These are phyloP conservation scores for Amauroascus verrucosus DNA, from an alignment of 2,329 filamentous ascomycete genomes.

Conservation along the genomic window DNA sequence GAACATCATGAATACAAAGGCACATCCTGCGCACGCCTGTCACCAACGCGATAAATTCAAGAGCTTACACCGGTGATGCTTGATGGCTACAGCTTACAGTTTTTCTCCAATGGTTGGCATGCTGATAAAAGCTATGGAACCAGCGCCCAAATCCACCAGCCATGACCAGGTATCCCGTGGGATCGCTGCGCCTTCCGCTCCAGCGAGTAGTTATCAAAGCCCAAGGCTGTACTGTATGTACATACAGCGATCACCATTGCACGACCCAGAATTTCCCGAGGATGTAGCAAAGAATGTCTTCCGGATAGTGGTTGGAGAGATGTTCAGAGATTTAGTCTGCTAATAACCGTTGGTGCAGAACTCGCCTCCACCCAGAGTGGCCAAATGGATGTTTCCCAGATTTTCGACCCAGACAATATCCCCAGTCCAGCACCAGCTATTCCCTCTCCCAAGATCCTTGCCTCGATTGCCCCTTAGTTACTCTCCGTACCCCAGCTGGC, in stretches of 20 bases:
- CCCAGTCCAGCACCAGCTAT: neutral
- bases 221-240: too few relatives aligned
- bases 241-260: neutral
- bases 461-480: neutral
- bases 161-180: too few relatives aligned
- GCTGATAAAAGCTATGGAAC: too few relatives aligned
- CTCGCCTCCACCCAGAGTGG: slow-evolving; percentile 2
- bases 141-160: too few relatives aligned
- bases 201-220: neutral
- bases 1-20: too few relatives aligned
- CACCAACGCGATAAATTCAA: too few relatives aligned
- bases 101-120: too few relatives aligned
- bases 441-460: neutral
- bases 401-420: neutral
- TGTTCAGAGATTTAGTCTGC: neutral
- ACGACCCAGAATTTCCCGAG: neutral
- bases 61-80: too few relatives aligned
- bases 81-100: too few relatives aligned
- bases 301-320: too few relatives aligned
- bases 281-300: neutral
- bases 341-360: neutral
- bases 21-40: too few relatives aligned
- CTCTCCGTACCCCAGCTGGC: neutral
- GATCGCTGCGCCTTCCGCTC: neutral
- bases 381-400: slow-evolving; percentile 1